Conservation (phyloP, 768 basidiomycete species). For the Mycena latifolia region DNA sequence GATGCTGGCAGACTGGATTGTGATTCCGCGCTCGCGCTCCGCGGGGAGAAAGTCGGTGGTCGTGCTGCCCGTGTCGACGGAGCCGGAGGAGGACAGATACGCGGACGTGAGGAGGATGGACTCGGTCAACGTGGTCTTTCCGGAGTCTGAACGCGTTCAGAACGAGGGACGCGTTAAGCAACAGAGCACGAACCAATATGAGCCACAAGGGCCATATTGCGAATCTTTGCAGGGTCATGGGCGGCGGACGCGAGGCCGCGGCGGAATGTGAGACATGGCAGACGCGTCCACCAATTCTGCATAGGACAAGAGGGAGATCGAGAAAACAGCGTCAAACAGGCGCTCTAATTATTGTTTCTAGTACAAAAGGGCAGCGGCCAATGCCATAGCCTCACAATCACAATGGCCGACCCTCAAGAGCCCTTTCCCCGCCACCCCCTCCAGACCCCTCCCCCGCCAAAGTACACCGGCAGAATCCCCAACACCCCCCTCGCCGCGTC, state of each 20-base stretch:
- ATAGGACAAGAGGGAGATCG: neutral
- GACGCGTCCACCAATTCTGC: slow-evolving; percentile 20
- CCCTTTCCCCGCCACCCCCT: slow-evolving; percentile 34
- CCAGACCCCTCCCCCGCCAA: slow-evolving; percentile 49
- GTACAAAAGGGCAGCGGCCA: neutral
- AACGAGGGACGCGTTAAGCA: slow-evolving; percentile 38
- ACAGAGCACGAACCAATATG: slow-evolving; percentile 81
- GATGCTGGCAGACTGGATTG: slow-evolving; percentile 93
- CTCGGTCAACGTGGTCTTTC: slow-evolving; percentile 91
- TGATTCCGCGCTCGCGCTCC: slow-evolving; percentile 91
- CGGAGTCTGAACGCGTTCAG: slow-evolving; percentile 71
- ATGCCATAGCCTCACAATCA: too few species aligned
- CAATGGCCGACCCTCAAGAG: neutral
- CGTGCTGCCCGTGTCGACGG: slow-evolving; percentile 92
- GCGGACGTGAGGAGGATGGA: slow-evolving; percentile 84
- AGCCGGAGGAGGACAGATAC: slow-evolving; percentile 79
- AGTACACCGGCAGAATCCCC: slow-evolving; percentile 69
- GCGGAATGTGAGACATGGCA: slow-evolving; percentile 13
- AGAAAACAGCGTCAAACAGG: neutral
- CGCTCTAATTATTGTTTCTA: neutral
- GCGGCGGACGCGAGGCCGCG: slow-evolving; percentile 43
- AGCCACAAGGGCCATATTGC: slow-evolving; percentile 91
- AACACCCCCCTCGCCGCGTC: slow-evolving; percentile 89
- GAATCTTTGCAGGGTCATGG: slow-evolving; percentile 59
- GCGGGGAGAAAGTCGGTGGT: slow-evolving; percentile 92